These are phyloP conservation scores for Arxiozyma heterogenica DNA, from an alignment of 1,139 yeast species.

Conservation along the genomic window DNA sequence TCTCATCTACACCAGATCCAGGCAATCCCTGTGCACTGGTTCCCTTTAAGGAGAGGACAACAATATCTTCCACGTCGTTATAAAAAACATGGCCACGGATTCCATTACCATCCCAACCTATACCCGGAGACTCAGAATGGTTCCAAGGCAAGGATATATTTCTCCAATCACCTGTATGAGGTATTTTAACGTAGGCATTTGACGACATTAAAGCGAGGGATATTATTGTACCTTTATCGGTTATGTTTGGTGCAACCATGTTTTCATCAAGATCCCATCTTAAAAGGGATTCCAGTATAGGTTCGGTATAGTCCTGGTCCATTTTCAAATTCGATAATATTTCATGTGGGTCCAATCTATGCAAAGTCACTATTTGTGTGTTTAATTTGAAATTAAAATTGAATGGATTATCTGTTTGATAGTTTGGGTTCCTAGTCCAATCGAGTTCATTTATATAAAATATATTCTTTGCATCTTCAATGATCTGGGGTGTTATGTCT, in stretches of 20 bases:
- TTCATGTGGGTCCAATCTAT: conserved; percentile 51
- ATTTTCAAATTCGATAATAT: conserved; percentile 40
- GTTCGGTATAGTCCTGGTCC: conserved; percentile 31
- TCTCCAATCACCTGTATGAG: conserved; percentile 78
- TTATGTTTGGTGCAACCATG: conserved; percentile 58
- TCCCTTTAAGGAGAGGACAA: conserved; percentile 81
- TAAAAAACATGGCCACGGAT: conserved; percentile 86
- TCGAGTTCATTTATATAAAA: background rate
- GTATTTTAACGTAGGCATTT: conserved; percentile 79
- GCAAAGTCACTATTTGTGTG: conserved; percentile 26
- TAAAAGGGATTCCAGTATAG: conserved; percentile 1
- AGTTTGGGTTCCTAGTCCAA: conserved; percentile 3
- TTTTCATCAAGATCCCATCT: conserved; percentile 60
- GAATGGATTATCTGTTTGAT: conserved; percentile 22
- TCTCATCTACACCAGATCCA: conserved; percentile 67
- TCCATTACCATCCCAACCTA: conserved; percentile 85
- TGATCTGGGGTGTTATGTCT: conserved; percentile 7
- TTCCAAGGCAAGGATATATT: conserved; percentile 64
- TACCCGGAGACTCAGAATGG: conserved; percentile 32
- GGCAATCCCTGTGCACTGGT: conserved; percentile 81
- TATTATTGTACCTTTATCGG: conserved; percentile 64
- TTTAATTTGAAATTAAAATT: conserved; percentile 15
- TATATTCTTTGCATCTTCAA: conserved; percentile 3
- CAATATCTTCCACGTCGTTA: conserved; percentile 52
- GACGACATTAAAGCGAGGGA: conserved; percentile 80